These are phyloP conservation scores for Diaporthe sp. DNA, from an alignment of 2,329 filamentous ascomycete species.

Conservation along the genomic window DNA sequence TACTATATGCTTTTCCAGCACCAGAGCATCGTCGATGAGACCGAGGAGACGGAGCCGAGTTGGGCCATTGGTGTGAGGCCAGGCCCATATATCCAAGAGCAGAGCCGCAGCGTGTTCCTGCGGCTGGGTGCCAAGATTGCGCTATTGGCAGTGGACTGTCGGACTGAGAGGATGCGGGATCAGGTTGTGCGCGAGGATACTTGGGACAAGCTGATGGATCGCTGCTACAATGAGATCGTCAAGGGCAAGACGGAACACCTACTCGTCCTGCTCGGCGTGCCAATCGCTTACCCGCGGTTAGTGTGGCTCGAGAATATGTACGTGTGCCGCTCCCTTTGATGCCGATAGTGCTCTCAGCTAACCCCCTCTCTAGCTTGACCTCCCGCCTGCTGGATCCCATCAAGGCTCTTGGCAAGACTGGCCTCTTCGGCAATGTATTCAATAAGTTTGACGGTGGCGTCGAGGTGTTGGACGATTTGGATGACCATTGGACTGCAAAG, in stretches of 20 bases:
- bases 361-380: constrained; percentile 71
- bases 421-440: constrained; percentile 82
- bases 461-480: constrained; percentile 91
- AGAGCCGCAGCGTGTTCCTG: constrained; percentile 89
- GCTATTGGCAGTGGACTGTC: constrained; percentile 89
- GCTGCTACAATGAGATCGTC: constrained; percentile 84
- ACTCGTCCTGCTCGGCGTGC: constrained; percentile 87
- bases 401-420: constrained; percentile 87
- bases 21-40: constrained; percentile 87
- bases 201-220: constrained; percentile 88
- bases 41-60: constrained; percentile 86
- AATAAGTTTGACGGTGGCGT: constrained; percentile 94
- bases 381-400: constrained; percentile 89
- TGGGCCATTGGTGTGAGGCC: constrained; percentile 86
- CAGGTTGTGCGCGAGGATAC: constrained; percentile 85
- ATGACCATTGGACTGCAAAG: constrained; percentile 98
- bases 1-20: constrained; percentile 99
- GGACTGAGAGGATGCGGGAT: constrained; percentile 89
- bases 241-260: constrained; percentile 91
- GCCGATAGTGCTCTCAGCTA: background rate
- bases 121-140: constrained; percentile 83
- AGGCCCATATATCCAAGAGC: constrained; percentile 91
- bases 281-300: constrained; percentile 83
- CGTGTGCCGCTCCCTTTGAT: constrained; percentile 51
- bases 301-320: constrained; percentile 81